Percentiles rank a stretch among this genome's conserved stretches.
Evolutionary conservation across 257 asterid species (phyloP).

Genomic region (Solanum clarkiae): DNA sequence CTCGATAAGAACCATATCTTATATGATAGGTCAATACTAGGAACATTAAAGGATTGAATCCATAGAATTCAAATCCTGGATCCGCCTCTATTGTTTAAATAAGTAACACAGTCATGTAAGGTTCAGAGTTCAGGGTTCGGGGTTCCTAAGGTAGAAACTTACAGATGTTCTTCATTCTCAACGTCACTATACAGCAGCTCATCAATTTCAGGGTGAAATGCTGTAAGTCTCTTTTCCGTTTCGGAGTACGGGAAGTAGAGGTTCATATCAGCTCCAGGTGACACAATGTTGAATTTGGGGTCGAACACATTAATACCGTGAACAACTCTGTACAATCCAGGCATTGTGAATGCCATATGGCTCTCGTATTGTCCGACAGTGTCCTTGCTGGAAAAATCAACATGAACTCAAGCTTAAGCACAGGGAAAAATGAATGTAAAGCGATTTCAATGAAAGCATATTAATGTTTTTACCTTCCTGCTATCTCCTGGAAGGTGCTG

Average conservation of each 20-base stretch:
- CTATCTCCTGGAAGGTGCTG: constrained; percentile 95
- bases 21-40: not conserved
- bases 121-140: no score
- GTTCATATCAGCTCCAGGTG: constrained; percentile 80
- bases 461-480: constrained; percentile 57
- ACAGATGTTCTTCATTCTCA: constrained; percentile 87
- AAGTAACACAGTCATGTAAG: not conserved
- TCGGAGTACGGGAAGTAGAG: constrained; percentile 65
- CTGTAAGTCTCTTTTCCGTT: constrained; percentile 57
- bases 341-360: constrained; percentile 97
- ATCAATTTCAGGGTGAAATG: constrained; percentile 69
- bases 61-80: not conserved
- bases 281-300: constrained; percentile 93
- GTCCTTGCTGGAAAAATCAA: constrained; percentile 52
- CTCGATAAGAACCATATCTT: not conserved
- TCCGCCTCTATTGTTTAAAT: not conserved
- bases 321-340: constrained; percentile 87
- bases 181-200: constrained; percentile 71
- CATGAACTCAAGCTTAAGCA: not conserved
- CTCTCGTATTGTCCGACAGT: constrained; percentile 95
- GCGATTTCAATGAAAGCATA: not conserved
- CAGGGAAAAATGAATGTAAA: not conserved
- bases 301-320: constrained; percentile 92
- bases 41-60: not conserved
- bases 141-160: constrained; percentile 4